Base-by-base conservation (phyloP, 192 early-diverging fungal genomes). In the Spizellomyces sp. region DNA sequence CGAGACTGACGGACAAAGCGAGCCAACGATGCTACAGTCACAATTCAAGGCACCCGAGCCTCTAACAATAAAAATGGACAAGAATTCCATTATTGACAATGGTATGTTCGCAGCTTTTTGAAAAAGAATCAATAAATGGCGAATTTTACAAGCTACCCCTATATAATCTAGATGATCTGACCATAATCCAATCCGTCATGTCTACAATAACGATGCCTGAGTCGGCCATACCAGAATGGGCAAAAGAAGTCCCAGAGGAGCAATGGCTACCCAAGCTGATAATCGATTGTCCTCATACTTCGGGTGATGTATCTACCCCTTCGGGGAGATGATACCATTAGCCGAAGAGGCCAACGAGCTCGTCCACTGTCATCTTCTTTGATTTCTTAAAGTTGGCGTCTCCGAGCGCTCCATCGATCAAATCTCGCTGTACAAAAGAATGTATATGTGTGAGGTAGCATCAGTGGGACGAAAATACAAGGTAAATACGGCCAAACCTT, bases 401-500 rank as follows among this genome's bases (percentile, higher is more conserved):
- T 12, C 71, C 76, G 15, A 78, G 61, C 6, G 76, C 76, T 9
- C 71, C 71, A 15, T 78, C 67, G 56, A 73, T 73, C 61, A 75
- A 17, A 14, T 60, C 52, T 36, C 74, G 66, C 74, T 75, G 61
- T 15, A 42, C 36, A 54, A 55, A 44, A 4, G 9, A 2, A 45
- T 54, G 43, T 10, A 41, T 15, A 63, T 19, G 6, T 10, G 14
- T 19, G 44, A 19, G 48, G 36, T 4, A 36, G 6, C 0, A 12
- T 7, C 64, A 14, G 60, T 41, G n/a, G 19, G 60, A 47, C 27
- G 43, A 5, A 47, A 15, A 14, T 65, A 10, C 10, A 47, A 14
- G 15, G 64, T 6, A 27, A 27, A 4, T 44, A 17, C 22, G 43
- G 15, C 5, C 52, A 7, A 42, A 75, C 73, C 72, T 92, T 92